phyloP scores from a whole-genome alignment of 805 yeast species.

The Ogataea wickerhamii region DNA sequence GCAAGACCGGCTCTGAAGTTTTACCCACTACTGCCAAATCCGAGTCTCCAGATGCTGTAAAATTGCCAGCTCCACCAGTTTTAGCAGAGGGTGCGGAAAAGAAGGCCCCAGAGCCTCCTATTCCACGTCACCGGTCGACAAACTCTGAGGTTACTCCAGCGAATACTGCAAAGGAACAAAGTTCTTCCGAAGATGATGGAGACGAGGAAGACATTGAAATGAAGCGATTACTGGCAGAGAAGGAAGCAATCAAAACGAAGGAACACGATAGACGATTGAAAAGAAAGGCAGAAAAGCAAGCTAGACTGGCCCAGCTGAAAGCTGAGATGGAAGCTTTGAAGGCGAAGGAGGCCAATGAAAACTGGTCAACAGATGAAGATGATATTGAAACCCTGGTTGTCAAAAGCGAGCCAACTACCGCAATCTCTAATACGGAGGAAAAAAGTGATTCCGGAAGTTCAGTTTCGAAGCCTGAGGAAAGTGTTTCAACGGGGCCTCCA shows the following conservation, averaged over 20 bases:
- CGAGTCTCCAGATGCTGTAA: slow-evolving; percentile 4
- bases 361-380: slow-evolving; percentile 19
- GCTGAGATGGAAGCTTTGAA: slow-evolving; percentile 56
- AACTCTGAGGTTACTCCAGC: slow-evolving; percentile 1
- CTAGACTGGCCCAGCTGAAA: slow-evolving; percentile 52
- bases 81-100: slow-evolving; percentile 12
- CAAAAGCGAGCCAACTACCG: slow-evolving; percentile 5
- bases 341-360: slow-evolving; percentile 37
- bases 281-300: slow-evolving; percentile 58
- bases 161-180: slow-evolving; percentile 3
- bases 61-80: slow-evolving; percentile 12
- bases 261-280: slow-evolving; percentile 37
- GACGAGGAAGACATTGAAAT: slow-evolving; percentile 47
- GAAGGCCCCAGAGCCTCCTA: slow-evolving; percentile 21
- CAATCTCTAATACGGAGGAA: slow-evolving; percentile 19
- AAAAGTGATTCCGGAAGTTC: slow-evolving; percentile 8
- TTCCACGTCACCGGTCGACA: slow-evolving; percentile 16
- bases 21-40: neutral
- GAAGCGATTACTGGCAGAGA: slow-evolving; percentile 44
- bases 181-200: slow-evolving; percentile 20
- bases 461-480: slow-evolving; percentile 8
- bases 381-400: slow-evolving; percentile 11
- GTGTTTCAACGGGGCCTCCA: slow-evolving; percentile 13
- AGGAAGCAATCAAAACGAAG: slow-evolving; percentile 42
- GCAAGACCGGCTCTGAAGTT: slow-evolving; percentile 8